Evolutionary conservation across 345 rosid genomes (phyloP).

Genomic region (Eucalyptus curtisii): DNA sequence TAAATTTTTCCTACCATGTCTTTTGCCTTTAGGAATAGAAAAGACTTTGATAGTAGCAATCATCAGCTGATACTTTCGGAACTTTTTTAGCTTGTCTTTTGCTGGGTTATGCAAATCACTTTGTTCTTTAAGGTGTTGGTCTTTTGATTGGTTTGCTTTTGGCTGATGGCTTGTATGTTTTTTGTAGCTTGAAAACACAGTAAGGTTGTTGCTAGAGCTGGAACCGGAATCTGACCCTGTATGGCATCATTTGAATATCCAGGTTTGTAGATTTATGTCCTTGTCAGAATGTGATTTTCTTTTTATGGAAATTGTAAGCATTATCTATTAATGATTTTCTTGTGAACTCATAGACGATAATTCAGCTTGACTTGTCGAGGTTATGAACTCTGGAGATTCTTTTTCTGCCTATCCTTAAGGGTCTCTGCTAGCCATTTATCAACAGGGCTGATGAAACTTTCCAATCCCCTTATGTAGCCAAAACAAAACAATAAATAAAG

Average conservation of each 20-base stretch:
- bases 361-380: not conserved
- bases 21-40: not conserved
- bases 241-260: conserved; percentile 91
- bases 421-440: not conserved
- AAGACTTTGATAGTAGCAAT: not conserved
- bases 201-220: conserved; percentile 90
- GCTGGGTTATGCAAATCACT: not conserved
- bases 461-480: not conserved
- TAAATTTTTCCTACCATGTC: not conserved
- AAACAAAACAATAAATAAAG: not conserved
- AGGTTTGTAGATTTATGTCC: conserved; percentile 28
- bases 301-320: not conserved
- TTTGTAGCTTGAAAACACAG: conserved; percentile 88
- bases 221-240: conserved; percentile 98
- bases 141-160: not conserved
- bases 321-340: not conserved
- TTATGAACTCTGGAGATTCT: not conserved
- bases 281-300: not conserved
- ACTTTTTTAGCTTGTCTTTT: not conserved
- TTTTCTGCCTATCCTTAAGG: not conserved
- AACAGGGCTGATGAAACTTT: not conserved
- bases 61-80: not conserved
- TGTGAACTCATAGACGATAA: not conserved
- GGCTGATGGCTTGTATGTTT: conserved; percentile 1
- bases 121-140: not conserved